A percentile compares a stretch with the other conserved stretches of the same genome.
Conservation (phyloP, 2,329 filamentous ascomycete genomes). For the Monilinia aucupariae region DNA sequence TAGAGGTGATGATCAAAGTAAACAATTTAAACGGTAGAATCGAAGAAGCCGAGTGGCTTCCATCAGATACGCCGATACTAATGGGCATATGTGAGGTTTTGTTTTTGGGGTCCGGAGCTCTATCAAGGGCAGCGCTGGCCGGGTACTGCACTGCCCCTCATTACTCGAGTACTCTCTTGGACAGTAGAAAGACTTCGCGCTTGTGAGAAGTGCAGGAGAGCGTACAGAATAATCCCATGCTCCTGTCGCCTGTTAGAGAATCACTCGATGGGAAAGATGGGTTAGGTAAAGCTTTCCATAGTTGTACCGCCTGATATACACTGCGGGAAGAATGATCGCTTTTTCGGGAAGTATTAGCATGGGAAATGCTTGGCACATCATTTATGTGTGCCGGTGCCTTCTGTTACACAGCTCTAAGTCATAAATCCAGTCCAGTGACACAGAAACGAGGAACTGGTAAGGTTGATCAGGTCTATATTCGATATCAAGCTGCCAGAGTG, state of each 20-base stretch:
- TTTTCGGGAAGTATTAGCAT: slow-evolving; percentile 3
- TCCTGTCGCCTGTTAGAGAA: slow-evolving; percentile 4
- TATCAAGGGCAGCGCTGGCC: neutral
- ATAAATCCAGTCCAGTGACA: neutral
- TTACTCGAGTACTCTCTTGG: neutral
- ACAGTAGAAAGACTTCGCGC: neutral
- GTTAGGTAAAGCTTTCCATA: neutral
- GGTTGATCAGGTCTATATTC: neutral
- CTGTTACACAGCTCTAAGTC: neutral
- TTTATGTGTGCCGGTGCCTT: neutral
- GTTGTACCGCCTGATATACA: slow-evolving; percentile 11
- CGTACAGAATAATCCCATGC: slow-evolving; percentile 4
- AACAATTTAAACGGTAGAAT: neutral
- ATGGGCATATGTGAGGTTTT: neutral
- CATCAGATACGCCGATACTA: neutral
- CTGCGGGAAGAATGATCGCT: neutral
- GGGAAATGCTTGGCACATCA: slow-evolving; percentile 3
- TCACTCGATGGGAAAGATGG: neutral
- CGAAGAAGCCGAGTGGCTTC: neutral
- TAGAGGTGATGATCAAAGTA: neutral
- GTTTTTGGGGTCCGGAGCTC: neutral
- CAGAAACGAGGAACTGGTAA: neutral
- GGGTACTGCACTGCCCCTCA: neutral
- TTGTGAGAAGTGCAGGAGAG: neutral
- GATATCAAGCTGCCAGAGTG: neutral